Base-by-base conservation (phyloP, 306 rosid species). In the Medicago arabica region DNA sequence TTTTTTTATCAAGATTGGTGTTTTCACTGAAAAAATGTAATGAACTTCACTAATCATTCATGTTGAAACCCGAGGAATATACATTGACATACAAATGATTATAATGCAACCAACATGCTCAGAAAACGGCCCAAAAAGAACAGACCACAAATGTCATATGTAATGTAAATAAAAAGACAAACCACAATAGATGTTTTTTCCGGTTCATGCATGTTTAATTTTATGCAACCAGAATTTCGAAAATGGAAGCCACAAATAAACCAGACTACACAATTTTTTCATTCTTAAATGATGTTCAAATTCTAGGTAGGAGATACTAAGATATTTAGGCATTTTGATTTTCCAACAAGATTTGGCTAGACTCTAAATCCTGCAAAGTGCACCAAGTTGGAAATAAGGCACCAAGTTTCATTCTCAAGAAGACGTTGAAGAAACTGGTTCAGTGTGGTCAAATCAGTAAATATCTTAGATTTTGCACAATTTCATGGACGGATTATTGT, bases 311-410 rank as follows among this genome's bases (percentile, higher is more conserved):
- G 23, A 69, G 23, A 70, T 39, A 60, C 2, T 59, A 60, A 63
- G 14, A 78, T 36, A 36, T 14, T 71, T 78, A 9, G 64, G 71
- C 28, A 77, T 43, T 28, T 58, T 46, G 68, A 50, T 59, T 59
- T 61, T 59, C 71, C 64, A 59, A 36, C 47, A 41, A 43, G 59
- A 14, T 41, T 16, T 1, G 4, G 68, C 36, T 64, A 51, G 43
- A 71, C 14, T 36, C 44, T 78, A 63, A 51, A 71, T 25, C 78
- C 50, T 62, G 67, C 19, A 78, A 62, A 71, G 49, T 71, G 58
- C 72, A 49, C 40, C 28, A 79, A 19, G 34, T 72, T 55, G 66
- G 53, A 79, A 79, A 44, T n/a, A 54, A 65, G 43, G 47, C 40
- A 62, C 58, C 4, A n/a, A 9, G 34, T 70, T 71, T 46, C 69